Percentiles rank a stretch among this genome's conserved stretches.
Evolutionary conservation across 1,284 basidiomycete genomes (phyloP).

Genomic region (Nidula niveotomentosa): DNA sequence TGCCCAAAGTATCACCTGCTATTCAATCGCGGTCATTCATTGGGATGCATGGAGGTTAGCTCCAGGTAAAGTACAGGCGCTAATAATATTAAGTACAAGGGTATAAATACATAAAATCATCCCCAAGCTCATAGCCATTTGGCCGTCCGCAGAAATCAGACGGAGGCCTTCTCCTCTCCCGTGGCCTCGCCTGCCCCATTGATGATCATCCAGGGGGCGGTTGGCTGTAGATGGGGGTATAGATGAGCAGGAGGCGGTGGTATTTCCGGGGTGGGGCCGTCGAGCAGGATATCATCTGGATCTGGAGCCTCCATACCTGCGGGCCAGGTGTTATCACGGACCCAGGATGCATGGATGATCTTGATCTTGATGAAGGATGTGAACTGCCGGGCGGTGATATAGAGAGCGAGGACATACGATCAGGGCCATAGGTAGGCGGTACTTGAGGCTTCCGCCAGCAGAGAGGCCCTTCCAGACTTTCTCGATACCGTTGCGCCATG

Average conservation of each 20-base stretch:
- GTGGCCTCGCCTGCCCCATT: slow-evolving; percentile 2
- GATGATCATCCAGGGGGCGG: not conserved
- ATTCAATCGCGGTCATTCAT: too few species aligned
- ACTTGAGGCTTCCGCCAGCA: slow-evolving; percentile 55
- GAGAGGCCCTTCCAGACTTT: slow-evolving; percentile 64
- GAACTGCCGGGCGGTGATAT: slow-evolving; percentile 5
- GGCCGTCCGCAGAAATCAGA: too few species aligned
- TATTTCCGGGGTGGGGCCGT: slow-evolving; percentile 8
- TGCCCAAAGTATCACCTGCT: too few species aligned
- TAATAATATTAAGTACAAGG: too few species aligned
- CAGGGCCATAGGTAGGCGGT: slow-evolving; percentile 55
- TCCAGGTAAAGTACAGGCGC: too few species aligned
- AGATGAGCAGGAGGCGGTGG: not conserved
- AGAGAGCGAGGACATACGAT: slow-evolving; percentile 47
- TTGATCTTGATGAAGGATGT: slow-evolving; percentile 49
- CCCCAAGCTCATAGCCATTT: too few species aligned
- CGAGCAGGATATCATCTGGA: slow-evolving; percentile 49
- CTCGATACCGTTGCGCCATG: slow-evolving; percentile 57
- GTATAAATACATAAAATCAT: too few species aligned
- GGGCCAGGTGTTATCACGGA: slow-evolving; percentile 76
- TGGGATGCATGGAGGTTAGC: too few species aligned
- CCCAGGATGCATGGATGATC: slow-evolving; percentile 70
- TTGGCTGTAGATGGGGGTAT: not conserved
- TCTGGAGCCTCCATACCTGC: slow-evolving; percentile 51
- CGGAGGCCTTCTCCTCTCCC: not conserved